These are phyloP conservation scores for Vickermania ingenoplastis DNA, from an alignment of 208 protist genomes.

Conservation along the genomic window DNA sequence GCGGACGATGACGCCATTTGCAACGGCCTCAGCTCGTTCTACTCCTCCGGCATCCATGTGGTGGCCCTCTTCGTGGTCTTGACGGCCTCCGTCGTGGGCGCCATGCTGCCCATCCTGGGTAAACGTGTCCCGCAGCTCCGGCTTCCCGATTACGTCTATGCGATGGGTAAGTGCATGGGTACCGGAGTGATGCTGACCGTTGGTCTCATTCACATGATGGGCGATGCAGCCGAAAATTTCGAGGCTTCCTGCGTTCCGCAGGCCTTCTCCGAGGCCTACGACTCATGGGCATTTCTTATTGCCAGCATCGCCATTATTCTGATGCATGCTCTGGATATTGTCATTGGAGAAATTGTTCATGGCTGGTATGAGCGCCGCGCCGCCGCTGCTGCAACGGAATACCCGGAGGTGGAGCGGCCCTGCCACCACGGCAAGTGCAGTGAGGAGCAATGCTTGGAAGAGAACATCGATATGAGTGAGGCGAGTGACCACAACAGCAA, in stretches of 20 bases:
- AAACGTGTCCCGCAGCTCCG: constrained; percentile 16
- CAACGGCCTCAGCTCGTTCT: constrained; percentile 15
- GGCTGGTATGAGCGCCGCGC: not conserved
- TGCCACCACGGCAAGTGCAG: no score
- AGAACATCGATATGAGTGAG: no score
- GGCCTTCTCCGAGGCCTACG: constrained; percentile 26
- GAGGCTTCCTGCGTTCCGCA: constrained; percentile 25
- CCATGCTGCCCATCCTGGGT: constrained; percentile 16
- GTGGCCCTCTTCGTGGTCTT: constrained; percentile 61
- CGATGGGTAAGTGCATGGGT: constrained; percentile 16
- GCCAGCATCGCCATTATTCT: constrained; percentile 35
- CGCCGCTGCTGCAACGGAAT: no score
- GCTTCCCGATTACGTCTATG: constrained; percentile 12
- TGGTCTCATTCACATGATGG: constrained; percentile 17
- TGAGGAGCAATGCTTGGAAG: no score
- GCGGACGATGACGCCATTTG: constrained; percentile 11
- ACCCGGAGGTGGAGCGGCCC: no score
- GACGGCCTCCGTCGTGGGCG: constrained; percentile 17
- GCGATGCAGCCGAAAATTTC: constrained; percentile 10
- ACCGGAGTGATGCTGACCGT: constrained; percentile 26
- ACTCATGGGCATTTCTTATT: constrained; percentile 40
- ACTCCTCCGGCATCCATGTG: constrained; percentile 42
- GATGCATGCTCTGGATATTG: constrained; percentile 47
- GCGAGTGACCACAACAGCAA: no score
- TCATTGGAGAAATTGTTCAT: constrained; percentile 13